Evolutionary conservation across 1,284 basidiomycete genomes (phyloP).

Genomic region (Thecaphora frezii): DNA sequence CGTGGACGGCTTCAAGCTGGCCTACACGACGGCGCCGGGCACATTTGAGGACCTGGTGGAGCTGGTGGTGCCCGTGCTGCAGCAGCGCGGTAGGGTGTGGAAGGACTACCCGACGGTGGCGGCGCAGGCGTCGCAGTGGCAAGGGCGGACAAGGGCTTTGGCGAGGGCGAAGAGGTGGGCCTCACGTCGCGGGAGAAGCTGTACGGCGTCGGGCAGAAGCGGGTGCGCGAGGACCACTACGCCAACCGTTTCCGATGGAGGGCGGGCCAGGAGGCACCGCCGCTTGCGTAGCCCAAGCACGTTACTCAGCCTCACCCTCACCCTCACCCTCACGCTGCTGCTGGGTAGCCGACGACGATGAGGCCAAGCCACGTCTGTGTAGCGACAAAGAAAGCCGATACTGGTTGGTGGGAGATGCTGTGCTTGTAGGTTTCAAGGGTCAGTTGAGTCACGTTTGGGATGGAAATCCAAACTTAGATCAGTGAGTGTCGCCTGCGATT

Average conservation of each 20-base stretch:
- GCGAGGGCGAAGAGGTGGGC: constrained; percentile 30
- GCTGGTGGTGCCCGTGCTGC: constrained; percentile 46
- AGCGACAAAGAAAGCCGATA: too few species aligned
- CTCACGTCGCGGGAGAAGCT: constrained; percentile 50
- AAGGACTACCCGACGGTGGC: constrained; percentile 34
- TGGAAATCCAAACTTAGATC: too few species aligned
- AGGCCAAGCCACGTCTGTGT: too few species aligned
- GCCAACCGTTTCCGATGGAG: constrained; percentile 48
- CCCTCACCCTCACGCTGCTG: too few species aligned
- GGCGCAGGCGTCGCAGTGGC: constrained; percentile 3
- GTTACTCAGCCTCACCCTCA: too few species aligned
- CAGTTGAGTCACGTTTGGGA: too few species aligned
- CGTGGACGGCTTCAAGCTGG: constrained; percentile 53
- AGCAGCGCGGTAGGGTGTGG: constrained; percentile 51
- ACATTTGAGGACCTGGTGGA: constrained; percentile 48
- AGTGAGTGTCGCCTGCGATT: too few species aligned
- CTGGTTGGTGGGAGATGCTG: too few species aligned
- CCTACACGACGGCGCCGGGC: constrained; percentile 42
- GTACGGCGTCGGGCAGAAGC: constrained; percentile 47
- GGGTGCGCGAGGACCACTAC: constrained; percentile 47
- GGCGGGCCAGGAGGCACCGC: constrained; percentile 40
- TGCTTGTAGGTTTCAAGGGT: too few species aligned
- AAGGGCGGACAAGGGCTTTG: constrained; percentile 27
- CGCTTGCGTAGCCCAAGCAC: too few species aligned
- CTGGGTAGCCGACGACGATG: too few species aligned